Evolutionary conservation across 495 filamentous ascomycete species (phyloP).

Genomic region (Neurospora sp.): DNA sequence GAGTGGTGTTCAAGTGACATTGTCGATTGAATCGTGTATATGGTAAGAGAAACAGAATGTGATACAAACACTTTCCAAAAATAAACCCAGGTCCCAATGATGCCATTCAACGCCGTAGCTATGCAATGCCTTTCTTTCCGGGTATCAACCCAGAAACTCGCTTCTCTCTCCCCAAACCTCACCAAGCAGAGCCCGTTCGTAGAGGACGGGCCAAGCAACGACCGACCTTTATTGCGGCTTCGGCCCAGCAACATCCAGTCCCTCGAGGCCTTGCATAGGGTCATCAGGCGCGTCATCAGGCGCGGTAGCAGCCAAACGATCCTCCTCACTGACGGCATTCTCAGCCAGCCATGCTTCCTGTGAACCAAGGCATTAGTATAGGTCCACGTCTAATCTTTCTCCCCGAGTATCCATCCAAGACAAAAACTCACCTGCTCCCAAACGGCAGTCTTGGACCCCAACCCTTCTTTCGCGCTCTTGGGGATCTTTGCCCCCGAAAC

Average conservation of each 20-base stretch:
- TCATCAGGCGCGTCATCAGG: conserved; percentile 68
- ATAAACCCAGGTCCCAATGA: neutral
- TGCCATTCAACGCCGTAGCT: conserved; percentile 32
- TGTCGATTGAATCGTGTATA: neutral
- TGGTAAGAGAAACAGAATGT: neutral
- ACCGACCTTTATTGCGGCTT: conserved; percentile 52
- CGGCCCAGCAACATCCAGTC: conserved; percentile 86
- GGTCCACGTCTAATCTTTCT: neutral
- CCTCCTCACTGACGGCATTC: conserved; percentile 82
- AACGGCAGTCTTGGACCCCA: conserved; percentile 90
- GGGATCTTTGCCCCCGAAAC: conserved; percentile 87
- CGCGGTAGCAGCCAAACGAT: conserved; percentile 50
- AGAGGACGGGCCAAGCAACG: neutral
- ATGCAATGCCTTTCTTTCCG: conserved; percentile 19
- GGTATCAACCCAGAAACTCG: neutral
- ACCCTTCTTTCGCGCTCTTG: conserved; percentile 73
- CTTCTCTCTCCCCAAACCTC: neutral
- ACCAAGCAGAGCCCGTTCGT: neutral
- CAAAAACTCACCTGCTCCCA: conserved; percentile 80
- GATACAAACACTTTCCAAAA: neutral
- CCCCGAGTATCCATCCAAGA: neutral
- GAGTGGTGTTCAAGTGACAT: neutral
- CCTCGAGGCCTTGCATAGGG: conserved; percentile 92
- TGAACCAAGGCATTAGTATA: conserved; percentile 20
- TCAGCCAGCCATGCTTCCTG: conserved; percentile 92